Base-by-base conservation (phyloP, 225 moss, liverwort and hornwort species). In the Physcomitrium patens region DNA sequence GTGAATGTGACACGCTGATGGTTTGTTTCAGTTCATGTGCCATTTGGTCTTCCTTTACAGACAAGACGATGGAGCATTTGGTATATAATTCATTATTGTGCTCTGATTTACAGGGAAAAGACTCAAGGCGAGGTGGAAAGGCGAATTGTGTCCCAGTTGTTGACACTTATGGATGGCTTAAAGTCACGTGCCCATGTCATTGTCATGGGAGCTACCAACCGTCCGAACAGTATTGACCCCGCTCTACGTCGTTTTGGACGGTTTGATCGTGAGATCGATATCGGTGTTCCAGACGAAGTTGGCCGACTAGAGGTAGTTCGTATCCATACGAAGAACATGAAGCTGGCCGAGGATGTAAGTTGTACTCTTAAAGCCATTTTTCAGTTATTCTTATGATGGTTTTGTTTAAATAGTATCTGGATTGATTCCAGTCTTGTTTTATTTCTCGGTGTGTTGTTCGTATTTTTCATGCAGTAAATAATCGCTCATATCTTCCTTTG, bases 121-220 rank as follows among this genome's bases (percentile, higher is more conserved):
- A 96, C 94, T 9, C 95, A 96, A 67, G 95, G 95, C 12, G 95
- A 96, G 84, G 95, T 96, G 70, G 95, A 96, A 67, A 81, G 96
- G 26, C 92, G 96, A 18, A 96, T 96, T 23, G 96, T 96, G 67
- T 96, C 96, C 51, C 94, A 96, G 88, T 73, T 96, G 79, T 65
- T 96, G 69, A 96, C 94, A 13, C 82, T 96, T 46, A 96, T 96
- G 96, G 94, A 96, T 66, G 96, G 96, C 16, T 79, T 96, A 73
- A 96, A 96, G 86, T 96, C 93, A 64, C 90, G 96, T 55, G 96
- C 96, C 10, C 96, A 96, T 76, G 95, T 93, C 18, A 93, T 93
- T 19, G 92, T 93, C 0, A 93, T 93, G 92, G 92, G 92, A 17
- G 92, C 92, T 8, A 93, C 92, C n/a, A 93, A 93, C 74, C 82